Base-by-base conservation (phyloP, 2,329 filamentous ascomycete species). In the Cercospora sesami region DNA sequence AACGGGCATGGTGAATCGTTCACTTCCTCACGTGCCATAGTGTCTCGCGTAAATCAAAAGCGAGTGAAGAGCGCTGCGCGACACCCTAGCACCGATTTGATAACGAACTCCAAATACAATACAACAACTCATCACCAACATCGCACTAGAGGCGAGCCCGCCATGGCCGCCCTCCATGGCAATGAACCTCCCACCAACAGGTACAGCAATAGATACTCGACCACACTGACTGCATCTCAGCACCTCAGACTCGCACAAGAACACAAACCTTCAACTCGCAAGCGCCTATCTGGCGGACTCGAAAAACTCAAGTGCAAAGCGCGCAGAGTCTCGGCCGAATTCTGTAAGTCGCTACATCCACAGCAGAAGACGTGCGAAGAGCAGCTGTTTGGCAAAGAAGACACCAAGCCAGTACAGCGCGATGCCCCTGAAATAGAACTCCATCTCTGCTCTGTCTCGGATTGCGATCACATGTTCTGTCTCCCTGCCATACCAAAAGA, bases 381-480 rank as follows among this genome's bases (percentile, higher is more conserved):
- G 30, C 61, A 39, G 18, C 23, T 48, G 6, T 16, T 42, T n/a
- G 39, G 26, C 26, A 33, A 23, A 10, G 60, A 53, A 18, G n/a
- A 23, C 8, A 21, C 36, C 31, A 18, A 3, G 4, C 16, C 60
- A 53, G 8, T 39, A 26, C 26, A 55, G 28, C 26, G n/a, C 23
- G 21, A 36, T 48, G 61, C 48, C 14, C n/a, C 48, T 36, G 55
- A n/a, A 36, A 9, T 59, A 5, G 28, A 23, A 31, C 61, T 31
- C 3, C 60, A 26, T 26, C 61, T 63, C 7, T 63, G 61, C 48
- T 55, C 61, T 4, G n/a, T 55, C 16, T 30, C 28, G 8, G 61
- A 55, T 30, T 63, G 61, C 21, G 61, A 63, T n/a, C 61, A 63
- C 21, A 31, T 33, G 26, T 55, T 63, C 61, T 63, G 48, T 36